These are phyloP conservation scores for Nemania sp. DNA, from an alignment of 2,329 filamentous ascomycete genomes.

Conservation along the genomic window DNA sequence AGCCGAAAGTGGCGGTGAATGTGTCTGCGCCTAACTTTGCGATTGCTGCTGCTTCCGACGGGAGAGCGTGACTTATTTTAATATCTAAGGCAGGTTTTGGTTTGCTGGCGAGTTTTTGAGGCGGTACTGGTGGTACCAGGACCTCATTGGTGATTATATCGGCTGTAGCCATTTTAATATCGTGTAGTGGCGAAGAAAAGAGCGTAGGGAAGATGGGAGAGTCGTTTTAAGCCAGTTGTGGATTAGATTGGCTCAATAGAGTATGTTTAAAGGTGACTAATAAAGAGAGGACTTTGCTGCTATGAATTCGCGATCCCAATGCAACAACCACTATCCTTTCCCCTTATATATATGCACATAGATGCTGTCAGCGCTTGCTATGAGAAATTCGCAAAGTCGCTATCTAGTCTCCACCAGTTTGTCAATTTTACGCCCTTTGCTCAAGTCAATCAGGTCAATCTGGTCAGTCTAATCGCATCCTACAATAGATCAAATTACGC, in stretches of 20 bases:
- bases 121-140: not conserved
- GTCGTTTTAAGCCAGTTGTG: not conserved
- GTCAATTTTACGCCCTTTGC: constrained; percentile 30
- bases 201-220: not conserved
- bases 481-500: not conserved
- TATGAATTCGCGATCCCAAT: no score
- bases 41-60: constrained; percentile 45
- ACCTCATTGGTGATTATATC: not conserved
- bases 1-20: constrained; percentile 47
- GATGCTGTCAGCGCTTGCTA: not conserved
- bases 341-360: not conserved
- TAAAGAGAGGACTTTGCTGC: not conserved
- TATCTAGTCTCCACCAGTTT: constrained; percentile 16
- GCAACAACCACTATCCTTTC: no score
- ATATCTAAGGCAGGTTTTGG: constrained; percentile 29
- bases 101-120: not conserved
- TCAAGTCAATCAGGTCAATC: not conserved
- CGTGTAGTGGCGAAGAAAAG: not conserved
- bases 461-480: not conserved
- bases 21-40: constrained; percentile 45
- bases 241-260: not conserved
- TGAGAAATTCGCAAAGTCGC: not conserved
- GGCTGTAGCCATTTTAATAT: constrained; percentile 23
- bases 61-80: constrained; percentile 39
- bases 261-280: not conserved